Evolutionary conservation across 306 rosid species (phyloP), one percentile per base, ranked within the genome.

Genomic region (Begonia fuchsioides): DNA sequence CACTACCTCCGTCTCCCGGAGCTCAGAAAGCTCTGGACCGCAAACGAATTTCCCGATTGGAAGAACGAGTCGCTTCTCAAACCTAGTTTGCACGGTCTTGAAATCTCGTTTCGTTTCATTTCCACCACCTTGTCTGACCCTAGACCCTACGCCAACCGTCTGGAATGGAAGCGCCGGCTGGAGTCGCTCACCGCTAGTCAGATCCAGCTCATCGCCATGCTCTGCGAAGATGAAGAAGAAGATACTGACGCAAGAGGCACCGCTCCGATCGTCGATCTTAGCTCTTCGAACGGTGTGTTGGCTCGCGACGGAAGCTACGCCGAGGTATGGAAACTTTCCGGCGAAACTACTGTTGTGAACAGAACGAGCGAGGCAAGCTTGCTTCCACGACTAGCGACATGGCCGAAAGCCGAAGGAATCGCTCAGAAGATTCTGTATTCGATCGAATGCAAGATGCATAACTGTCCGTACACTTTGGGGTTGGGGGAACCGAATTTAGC

Each of bases 391-490:
- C 81, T 88, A 12, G 93, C 82, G 57, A 61, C 80, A 54, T 88
- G 97, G 95, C 83, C 68, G 7, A 75, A 67, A 46, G 74, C 95
- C 0, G 78, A 67, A 52, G 70, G 56, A 39, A 38, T 68, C 0
- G 93, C 80, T 3, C 66, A 59, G 72, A 72, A 79, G 68, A 72
- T 90, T 3, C 53, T 81, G 11, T 49, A 58, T 59, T 32, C 82
- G 19, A 62, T 90, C 19, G 97, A 90, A 40, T 65, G 72, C 59
- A 79, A 76, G 67, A 74, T 90, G 87, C 57, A 55, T 55, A 69
- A 74, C 49, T 84, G 97, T 40, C 60, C 82, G 12, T 84, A 81
- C 77, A 74, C 94, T 10, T 45, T 90, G 3, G 97, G 97, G 0
- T 49, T 90, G 26, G 97, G 97, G 0, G 95, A 90, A 43, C 72